Conservation (phyloP, 768 basidiomycete species). For the Rhodotorula babjevae region DNA sequence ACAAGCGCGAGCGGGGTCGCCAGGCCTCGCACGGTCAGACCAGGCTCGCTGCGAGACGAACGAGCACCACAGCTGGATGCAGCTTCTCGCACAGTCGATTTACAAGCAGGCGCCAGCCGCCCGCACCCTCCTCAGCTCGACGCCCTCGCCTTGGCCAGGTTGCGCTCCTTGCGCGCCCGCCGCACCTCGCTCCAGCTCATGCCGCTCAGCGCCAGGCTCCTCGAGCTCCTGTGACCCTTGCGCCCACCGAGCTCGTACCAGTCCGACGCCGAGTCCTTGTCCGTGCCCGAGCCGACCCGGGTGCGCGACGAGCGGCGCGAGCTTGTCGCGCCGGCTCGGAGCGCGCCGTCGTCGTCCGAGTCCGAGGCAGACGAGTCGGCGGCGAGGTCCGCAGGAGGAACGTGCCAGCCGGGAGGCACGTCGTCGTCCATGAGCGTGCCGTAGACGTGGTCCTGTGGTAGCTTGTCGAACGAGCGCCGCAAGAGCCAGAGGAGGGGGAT, state of each 20-base stretch:
- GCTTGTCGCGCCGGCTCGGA: too few species aligned
- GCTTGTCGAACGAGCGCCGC: not conserved
- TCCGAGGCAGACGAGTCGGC: constrained; percentile 29
- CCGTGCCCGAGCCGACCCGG: not conserved
- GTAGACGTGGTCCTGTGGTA: not conserved
- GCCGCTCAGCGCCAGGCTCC: too few species aligned
- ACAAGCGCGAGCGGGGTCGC: too few species aligned
- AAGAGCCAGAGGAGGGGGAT: constrained; percentile 9
- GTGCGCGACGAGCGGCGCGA: not conserved
- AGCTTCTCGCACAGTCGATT: too few species aligned
- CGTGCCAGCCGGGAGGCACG: constrained; percentile 23
- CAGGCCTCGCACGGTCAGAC: too few species aligned
- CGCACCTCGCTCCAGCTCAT: constrained; percentile 16
- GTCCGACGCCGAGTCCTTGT: not conserved
- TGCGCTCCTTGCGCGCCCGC: not conserved
- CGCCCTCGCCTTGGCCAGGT: not conserved
- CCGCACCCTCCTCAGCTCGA: not conserved
- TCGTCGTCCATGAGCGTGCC: constrained; percentile 2
- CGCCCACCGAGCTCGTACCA: constrained; percentile 24
- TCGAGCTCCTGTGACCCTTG: not conserved
- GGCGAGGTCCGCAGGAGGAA: constrained; percentile 4
- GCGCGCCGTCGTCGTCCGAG: not conserved
- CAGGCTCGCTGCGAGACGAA: too few species aligned
- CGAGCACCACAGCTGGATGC: too few species aligned
- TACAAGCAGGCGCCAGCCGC: too few species aligned